Evolutionary conservation across 2,329 filamentous ascomycete genomes (phyloP).

Genomic region (Fusarium decemcellulare): DNA sequence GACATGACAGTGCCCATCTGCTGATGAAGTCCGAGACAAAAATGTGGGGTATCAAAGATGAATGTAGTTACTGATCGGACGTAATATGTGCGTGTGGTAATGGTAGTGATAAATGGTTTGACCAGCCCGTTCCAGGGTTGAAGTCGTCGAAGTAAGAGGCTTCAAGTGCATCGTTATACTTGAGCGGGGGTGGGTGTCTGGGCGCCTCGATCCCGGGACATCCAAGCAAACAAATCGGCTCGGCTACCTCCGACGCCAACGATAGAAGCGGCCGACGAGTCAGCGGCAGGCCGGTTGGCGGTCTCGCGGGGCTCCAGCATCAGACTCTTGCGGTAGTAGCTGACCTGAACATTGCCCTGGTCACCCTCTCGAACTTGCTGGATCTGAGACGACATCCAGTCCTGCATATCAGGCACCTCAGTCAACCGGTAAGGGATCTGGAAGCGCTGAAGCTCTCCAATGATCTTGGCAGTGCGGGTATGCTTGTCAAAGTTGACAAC

Average conservation of each 20-base stretch:
- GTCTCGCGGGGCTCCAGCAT: conserved; percentile 83
- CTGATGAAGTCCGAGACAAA: conserved; percentile 44
- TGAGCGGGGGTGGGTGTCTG: conserved; percentile 48
- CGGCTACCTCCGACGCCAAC: conserved; percentile 50
- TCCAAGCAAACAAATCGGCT: conserved; percentile 65
- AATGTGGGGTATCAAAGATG: conserved; percentile 56
- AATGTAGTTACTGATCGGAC: conserved; percentile 49
- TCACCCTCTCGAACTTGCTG: conserved; percentile 77
- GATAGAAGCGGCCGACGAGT: conserved; percentile 50
- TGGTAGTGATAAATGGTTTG: conserved; percentile 32
- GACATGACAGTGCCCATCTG: conserved; percentile 47
- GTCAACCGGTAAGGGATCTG: conserved; percentile 91
- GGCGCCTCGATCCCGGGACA: conserved; percentile 62
- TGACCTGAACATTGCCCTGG: conserved; percentile 70
- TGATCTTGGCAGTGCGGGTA: conserved; percentile 93
- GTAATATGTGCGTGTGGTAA: conserved; percentile 48
- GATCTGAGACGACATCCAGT: conserved; percentile 91
- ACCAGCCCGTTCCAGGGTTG: background rate
- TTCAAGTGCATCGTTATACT: conserved; percentile 32
- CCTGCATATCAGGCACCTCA: conserved; percentile 89
- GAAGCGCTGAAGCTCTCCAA: conserved; percentile 95
- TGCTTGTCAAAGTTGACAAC: conserved; percentile 99
- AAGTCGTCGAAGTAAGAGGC: conserved; percentile 3
- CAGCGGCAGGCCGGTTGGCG: conserved; percentile 50
- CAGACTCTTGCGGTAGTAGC: conserved; percentile 85